Percentiles rank a stretch among this genome's conserved stretches.
phyloP scores from a whole-genome alignment of 768 basidiomycete species.

The Hypholoma fasciculare region DNA sequence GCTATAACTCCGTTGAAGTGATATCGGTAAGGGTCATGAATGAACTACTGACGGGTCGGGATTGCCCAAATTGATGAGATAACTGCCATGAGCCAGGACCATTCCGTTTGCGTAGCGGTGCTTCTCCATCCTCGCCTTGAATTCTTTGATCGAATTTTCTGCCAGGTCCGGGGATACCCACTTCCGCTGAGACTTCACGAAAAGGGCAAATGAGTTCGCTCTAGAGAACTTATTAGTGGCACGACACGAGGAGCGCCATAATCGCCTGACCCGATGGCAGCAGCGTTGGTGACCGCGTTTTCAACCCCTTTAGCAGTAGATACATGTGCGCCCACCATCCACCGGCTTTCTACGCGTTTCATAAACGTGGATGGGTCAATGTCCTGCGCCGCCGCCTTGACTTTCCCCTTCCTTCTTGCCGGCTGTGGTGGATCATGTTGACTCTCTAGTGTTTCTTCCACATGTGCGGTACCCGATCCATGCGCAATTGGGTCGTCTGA shows the following conservation, averaged over 20 bases:
- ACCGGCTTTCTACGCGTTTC: constrained; percentile 37
- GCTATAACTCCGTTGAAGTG: constrained; percentile 28
- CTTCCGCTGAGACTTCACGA: constrained; percentile 82
- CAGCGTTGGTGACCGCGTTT: constrained; percentile 69
- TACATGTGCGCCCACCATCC: constrained; percentile 85
- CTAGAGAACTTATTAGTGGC: constrained; percentile 30
- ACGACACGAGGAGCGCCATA: not conserved
- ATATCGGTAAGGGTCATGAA: not conserved
- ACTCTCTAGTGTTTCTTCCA: not conserved
- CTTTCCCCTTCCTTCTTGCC: constrained; percentile 14
- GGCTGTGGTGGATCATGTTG: not conserved
- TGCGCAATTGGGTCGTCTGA: not conserved
- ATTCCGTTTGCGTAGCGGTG: constrained; percentile 62
- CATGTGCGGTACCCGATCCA: not conserved
- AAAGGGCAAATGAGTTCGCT: constrained; percentile 83
- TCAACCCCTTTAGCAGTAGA: constrained; percentile 81
- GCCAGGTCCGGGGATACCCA: constrained; percentile 70
- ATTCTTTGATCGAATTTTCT: constrained; percentile 49
- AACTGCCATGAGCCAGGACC: constrained; percentile 82
- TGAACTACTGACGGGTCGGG: constrained; percentile 59
- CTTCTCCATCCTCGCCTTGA: constrained; percentile 60
- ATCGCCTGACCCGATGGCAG: constrained; percentile 57
- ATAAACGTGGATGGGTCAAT: constrained; percentile 23
- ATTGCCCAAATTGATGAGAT: constrained; percentile 84
- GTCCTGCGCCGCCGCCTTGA: not conserved